These are phyloP conservation scores for Clarireedia monteithiana DNA, from an alignment of 2,329 filamentous ascomycete species.

Conservation along the genomic window DNA sequence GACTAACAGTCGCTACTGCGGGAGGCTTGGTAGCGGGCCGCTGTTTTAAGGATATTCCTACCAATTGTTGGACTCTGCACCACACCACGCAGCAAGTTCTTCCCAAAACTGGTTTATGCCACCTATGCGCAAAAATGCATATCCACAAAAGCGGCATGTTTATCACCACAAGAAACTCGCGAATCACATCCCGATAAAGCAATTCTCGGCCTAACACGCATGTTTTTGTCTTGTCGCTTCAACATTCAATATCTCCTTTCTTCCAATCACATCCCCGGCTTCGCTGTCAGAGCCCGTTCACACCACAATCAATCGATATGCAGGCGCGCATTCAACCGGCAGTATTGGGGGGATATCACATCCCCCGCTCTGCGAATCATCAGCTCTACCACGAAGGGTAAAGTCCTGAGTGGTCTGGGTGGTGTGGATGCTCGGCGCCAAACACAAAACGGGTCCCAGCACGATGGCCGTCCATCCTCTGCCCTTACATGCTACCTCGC, in stretches of 20 bases:
- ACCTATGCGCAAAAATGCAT: background rate
- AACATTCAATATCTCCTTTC: background rate
- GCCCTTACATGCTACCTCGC: background rate
- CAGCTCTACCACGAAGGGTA: background rate
- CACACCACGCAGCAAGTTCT: too few relatives aligned
- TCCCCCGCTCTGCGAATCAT: conserved; percentile 9
- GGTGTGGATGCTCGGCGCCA: conserved; percentile 1
- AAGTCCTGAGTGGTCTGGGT: conserved; percentile 3
- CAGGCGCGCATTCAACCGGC: too few relatives aligned
- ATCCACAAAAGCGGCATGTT: background rate
- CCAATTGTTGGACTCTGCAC: too few relatives aligned
- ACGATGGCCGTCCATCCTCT: background rate
- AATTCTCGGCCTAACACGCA: background rate
- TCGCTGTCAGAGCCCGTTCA: background rate
- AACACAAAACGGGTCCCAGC: background rate
- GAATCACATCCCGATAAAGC: conserved; percentile 1
- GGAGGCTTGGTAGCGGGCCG: background rate
- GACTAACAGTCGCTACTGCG: conserved; percentile 6
- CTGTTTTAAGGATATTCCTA: background rate
- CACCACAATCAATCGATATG: background rate
- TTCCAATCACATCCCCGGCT: conserved; percentile 1
- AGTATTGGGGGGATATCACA: background rate
- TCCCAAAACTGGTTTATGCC: too few relatives aligned
- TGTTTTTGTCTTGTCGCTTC: background rate
- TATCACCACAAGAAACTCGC: background rate